Evolutionary conservation across 2,329 filamentous ascomycete genomes (phyloP).

Genomic region (Arthrobotrys musiformis): DNA sequence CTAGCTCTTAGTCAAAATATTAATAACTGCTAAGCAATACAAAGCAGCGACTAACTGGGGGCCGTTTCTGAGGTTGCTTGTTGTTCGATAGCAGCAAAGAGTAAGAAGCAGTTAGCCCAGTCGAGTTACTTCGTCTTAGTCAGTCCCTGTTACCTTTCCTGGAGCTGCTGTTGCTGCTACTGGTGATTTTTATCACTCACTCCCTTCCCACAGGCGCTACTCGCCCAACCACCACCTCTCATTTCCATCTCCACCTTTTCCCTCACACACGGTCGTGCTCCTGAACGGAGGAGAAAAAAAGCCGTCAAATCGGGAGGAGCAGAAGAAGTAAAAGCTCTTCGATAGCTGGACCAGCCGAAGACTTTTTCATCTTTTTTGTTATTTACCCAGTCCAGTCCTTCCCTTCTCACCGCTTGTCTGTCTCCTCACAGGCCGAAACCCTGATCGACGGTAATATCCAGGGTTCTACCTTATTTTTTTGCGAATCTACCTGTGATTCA

Average conservation of each 20-base stretch:
- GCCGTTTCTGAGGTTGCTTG: slow-evolving; percentile 29
- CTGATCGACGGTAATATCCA: slow-evolving; percentile 45
- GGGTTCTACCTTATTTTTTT: slow-evolving; percentile 33
- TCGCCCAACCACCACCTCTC: slow-evolving; percentile 41
- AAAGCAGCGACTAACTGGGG: slow-evolving; percentile 4
- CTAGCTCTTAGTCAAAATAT: slow-evolving; percentile 22
- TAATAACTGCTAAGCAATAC: slow-evolving; percentile 8
- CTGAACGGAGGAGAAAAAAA: slow-evolving; percentile 26
- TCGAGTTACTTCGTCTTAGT: neutral
- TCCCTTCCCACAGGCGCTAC: slow-evolving; percentile 39
- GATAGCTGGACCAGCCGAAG: slow-evolving; percentile 51
- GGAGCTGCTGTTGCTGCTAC: neutral
- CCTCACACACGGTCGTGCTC: slow-evolving; percentile 48
- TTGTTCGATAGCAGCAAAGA: slow-evolving; percentile 39
- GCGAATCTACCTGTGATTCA: slow-evolving; percentile 29
- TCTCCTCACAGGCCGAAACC: slow-evolving; percentile 28
- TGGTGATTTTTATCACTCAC: slow-evolving; percentile 54
- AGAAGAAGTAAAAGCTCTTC: slow-evolving; percentile 49
- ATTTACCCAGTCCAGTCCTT: neutral
- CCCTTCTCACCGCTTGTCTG: slow-evolving; percentile 3
- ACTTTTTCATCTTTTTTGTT: slow-evolving; percentile 19
- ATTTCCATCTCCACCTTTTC: slow-evolving; percentile 53
- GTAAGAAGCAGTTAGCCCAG: neutral
- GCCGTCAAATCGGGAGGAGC: slow-evolving; percentile 33
- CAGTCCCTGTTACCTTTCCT: neutral